Conservation (phyloP, 1,284 basidiomycete species). For the Puccinia novopanici region DNA sequence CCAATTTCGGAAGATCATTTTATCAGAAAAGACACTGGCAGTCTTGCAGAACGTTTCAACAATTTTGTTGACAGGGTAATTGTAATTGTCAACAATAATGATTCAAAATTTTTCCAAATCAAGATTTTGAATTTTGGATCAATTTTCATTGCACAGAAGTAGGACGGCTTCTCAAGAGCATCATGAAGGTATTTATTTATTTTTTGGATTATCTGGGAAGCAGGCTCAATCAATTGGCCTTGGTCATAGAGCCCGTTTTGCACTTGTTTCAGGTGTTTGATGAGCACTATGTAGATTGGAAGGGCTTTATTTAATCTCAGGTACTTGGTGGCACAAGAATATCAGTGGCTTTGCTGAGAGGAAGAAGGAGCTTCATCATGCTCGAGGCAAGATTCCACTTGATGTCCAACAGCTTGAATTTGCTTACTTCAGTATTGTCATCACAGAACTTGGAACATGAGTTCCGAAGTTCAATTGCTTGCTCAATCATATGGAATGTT, state of each 20-base stretch:
- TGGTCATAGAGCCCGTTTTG: not conserved
- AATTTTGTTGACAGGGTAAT: not conserved
- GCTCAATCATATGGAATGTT: slow-evolving; percentile 11
- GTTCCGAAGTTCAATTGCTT: not conserved
- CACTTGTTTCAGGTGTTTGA: not conserved
- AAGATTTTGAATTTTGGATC: not conserved
- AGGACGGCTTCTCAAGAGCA: not conserved
- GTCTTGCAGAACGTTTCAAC: not conserved
- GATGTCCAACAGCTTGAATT: too few species aligned
- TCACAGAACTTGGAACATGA: not conserved
- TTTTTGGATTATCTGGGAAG: not conserved
- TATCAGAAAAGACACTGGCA: too few species aligned
- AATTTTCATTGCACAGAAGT: not conserved
- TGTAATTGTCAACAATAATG: not conserved
- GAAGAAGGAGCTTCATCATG: too few species aligned
- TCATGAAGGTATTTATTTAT: not conserved
- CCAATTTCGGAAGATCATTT: too few species aligned
- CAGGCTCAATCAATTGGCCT: not conserved
- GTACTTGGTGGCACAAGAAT: too few species aligned
- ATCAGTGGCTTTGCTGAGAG: too few species aligned
- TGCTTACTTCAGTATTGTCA: not conserved
- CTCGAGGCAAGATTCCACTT: not conserved
- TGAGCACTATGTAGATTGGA: too few species aligned
- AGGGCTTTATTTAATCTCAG: too few species aligned
- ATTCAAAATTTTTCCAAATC: not conserved